Evolutionary conservation across 2,329 filamentous ascomycete genomes (phyloP), one percentile per base, ranked within the genome.

Genomic region (Lasiodiplodia sp.): DNA sequence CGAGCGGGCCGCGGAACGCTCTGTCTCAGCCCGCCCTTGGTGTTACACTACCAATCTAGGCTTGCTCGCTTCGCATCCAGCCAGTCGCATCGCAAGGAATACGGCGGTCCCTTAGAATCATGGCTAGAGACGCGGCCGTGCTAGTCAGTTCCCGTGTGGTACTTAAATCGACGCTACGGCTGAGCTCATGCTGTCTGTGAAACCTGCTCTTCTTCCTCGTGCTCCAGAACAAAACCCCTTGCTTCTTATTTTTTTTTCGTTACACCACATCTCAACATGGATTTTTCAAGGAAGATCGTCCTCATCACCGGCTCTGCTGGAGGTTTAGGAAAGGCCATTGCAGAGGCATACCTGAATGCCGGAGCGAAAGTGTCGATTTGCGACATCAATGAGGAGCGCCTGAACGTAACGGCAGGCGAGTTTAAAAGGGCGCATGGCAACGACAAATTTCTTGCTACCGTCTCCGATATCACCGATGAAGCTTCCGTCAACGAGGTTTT

Each of bases 331-430:
- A 68, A 66, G 44, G 69, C 60, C 28, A 70, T 63, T 25, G 57
- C 66, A 1, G 38, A 49, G 11, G 56, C 67, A 3, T 68, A 53
- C 28, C 38, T 79, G 21, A 47, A 70, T 14, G 71, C 73, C 8
- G 77, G 76, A 12, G 75, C 75, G 53, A 78, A 76, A 38, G 78
- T 81, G 37, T 74, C 78, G 28, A 71, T 78, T 44, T 75, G 74
- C 70, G 79, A 81, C 58, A 75, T 80, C 70, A 78, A 79, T 69
- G n/a, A 62, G 21, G 73, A 12, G 64, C 74, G 18, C 72, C 75
- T 21, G 69, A 77, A 47, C 69, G 21, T 55, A 21, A 34, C 47
- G 1, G 23, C 51, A 18, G 23, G 53, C 14, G 66, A 68, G 18
- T 51, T 68, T 21, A n/a, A 16, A 2, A 12, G 10, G 18, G 4